Conservation (phyloP, 805 yeast genomes). For the Candida incommunis region DNA sequence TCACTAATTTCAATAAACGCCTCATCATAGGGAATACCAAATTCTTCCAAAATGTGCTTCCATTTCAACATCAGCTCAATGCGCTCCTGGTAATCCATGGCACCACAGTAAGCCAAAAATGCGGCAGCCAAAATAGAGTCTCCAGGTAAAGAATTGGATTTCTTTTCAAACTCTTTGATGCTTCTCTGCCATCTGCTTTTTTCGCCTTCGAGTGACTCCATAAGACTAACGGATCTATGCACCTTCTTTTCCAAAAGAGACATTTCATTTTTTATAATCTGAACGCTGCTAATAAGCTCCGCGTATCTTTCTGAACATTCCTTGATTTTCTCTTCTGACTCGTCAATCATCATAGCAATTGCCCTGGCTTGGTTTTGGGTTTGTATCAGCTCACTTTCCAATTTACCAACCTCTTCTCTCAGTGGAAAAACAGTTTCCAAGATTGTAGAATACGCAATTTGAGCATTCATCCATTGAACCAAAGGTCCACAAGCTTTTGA, state of each 20-base stretch:
- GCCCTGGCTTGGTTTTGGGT: constrained; percentile 61
- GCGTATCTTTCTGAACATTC: constrained; percentile 56
- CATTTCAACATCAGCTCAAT: constrained; percentile 22
- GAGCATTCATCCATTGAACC: constrained; percentile 80
- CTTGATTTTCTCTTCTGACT: constrained; percentile 56
- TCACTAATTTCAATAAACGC: constrained; percentile 19
- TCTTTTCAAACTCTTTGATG: constrained; percentile 34
- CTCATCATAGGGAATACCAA: constrained; percentile 22
- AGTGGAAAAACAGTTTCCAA: constrained; percentile 64
- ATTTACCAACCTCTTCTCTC: constrained; percentile 41
- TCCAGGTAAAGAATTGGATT: constrained; percentile 41
- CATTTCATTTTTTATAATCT: constrained; percentile 62
- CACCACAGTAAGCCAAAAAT: constrained; percentile 46
- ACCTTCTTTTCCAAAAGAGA: constrained; percentile 43
- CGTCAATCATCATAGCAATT: constrained; percentile 67
- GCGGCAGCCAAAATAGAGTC: constrained; percentile 52
- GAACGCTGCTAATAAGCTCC: constrained; percentile 61
- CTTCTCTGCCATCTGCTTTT: constrained; percentile 60
- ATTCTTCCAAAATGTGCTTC: constrained; percentile 22
- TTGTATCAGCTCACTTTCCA: constrained; percentile 47
- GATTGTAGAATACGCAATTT: constrained; percentile 60
- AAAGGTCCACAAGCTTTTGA: constrained; percentile 93
- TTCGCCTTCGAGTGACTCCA: constrained; percentile 54
- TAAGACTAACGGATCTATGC: constrained; percentile 42
- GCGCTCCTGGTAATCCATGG: constrained; percentile 36